phyloP scores from a whole-genome alignment of 495 filamentous ascomycete genomes.

The Hypoxylon crocopeplum region DNA sequence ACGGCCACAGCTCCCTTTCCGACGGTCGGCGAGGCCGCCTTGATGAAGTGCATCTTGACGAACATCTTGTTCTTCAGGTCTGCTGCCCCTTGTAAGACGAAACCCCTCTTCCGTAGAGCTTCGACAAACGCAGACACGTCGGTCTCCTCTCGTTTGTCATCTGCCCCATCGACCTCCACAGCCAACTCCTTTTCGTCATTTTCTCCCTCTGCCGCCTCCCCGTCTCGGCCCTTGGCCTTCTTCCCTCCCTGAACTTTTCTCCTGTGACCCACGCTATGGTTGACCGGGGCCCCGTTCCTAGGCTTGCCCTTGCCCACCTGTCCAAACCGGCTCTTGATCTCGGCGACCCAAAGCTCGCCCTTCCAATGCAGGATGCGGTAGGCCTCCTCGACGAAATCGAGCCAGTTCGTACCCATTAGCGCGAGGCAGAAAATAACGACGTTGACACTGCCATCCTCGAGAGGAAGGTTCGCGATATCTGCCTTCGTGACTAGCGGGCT shows the following conservation, averaged over 20 bases:
- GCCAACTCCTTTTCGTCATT: conserved; percentile 55
- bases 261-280: conserved; percentile 67
- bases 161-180: conserved; percentile 59
- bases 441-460: conserved; percentile 75
- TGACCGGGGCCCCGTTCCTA: conserved; percentile 61
- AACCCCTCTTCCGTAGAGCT: conserved; percentile 77
- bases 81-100: conserved; percentile 67
- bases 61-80: conserved; percentile 97
- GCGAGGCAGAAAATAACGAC: conserved; percentile 93
- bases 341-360: conserved; percentile 94
- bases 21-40: conserved; percentile 69
- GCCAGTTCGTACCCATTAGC: conserved; percentile 98
- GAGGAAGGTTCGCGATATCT: conserved; percentile 83
- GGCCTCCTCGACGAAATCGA: conserved; percentile 94
- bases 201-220: conserved; percentile 47
- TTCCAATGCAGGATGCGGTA: conserved; percentile 86
- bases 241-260: conserved; percentile 59
- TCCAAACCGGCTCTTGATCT: conserved; percentile 92
- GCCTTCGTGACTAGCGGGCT: conserved; percentile 79
- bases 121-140: conserved; percentile 90
- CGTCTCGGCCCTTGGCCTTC: conserved; percentile 57
- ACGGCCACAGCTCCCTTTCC: conserved; percentile 66
- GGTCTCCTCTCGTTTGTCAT: conserved; percentile 67
- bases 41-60: conserved; percentile 92
- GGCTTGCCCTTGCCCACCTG: conserved; percentile 52